A percentile compares a stretch with the other conserved stretches of the same genome.
Conservation (phyloP, 495 filamentous ascomycete species). For the Penicillium maclennaniae region DNA sequence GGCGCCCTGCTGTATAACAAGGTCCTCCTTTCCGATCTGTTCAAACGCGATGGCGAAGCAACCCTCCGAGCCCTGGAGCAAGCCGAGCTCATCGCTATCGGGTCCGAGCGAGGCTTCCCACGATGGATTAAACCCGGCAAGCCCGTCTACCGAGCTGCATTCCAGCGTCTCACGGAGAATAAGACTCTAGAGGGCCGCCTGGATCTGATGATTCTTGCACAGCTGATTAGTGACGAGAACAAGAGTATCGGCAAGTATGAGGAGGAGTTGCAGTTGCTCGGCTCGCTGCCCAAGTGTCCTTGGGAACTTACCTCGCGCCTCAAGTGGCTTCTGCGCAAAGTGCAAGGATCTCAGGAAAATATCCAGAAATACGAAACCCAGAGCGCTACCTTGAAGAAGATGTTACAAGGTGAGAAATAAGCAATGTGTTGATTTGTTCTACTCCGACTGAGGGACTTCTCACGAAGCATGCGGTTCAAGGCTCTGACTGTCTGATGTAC, state of each 20-base stretch:
- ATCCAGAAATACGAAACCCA: slow-evolving; percentile 71
- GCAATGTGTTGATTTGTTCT: not conserved
- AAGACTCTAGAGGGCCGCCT: slow-evolving; percentile 66
- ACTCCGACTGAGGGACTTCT: not conserved
- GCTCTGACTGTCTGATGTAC: not conserved
- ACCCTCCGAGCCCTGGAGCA: slow-evolving; percentile 77
- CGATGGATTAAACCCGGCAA: slow-evolving; percentile 71
- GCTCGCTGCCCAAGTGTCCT: slow-evolving; percentile 59
- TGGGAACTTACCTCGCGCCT: slow-evolving; percentile 57
- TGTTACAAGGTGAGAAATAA: slow-evolving; percentile 29
- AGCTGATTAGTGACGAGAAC: slow-evolving; percentile 68
- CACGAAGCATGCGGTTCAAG: not conserved
- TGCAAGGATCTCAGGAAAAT: slow-evolving; percentile 68
- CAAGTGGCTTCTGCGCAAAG: slow-evolving; percentile 67
- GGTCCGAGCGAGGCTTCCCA: slow-evolving; percentile 70
- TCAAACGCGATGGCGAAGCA: slow-evolving; percentile 61
- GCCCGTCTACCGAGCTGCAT: slow-evolving; percentile 85
- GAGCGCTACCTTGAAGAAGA: slow-evolving; percentile 65
- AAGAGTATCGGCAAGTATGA: slow-evolving; percentile 74
- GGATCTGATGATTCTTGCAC: slow-evolving; percentile 64
- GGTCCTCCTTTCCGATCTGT: slow-evolving; percentile 69
- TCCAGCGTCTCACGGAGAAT: slow-evolving; percentile 66
- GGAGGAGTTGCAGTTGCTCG: slow-evolving; percentile 66
- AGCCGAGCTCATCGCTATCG: slow-evolving; percentile 80
- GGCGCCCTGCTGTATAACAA: slow-evolving; percentile 72